Percentiles rank a stretch among this genome's conserved stretches.
Conservation (phyloP, 768 basidiomycete genomes). For the Asterophora lycoperdoides region DNA sequence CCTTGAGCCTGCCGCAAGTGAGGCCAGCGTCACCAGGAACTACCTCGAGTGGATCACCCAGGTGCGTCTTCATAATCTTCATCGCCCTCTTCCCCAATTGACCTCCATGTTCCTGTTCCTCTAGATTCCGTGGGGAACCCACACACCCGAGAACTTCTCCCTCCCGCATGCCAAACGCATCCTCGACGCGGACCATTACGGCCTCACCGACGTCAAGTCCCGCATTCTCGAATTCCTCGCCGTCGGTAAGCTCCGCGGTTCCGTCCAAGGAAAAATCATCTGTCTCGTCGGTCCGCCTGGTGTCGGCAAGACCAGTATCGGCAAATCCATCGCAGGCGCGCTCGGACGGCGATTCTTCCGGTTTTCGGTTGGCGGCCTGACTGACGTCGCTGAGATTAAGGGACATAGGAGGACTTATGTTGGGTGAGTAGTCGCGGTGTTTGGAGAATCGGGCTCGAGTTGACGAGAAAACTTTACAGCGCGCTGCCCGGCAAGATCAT, state of each 20-base stretch:
- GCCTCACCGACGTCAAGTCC: conserved; percentile 86
- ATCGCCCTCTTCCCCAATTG: neutral
- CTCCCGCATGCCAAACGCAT: conserved; percentile 77
- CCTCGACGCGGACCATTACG: conserved; percentile 94
- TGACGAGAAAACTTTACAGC: conserved; percentile 29
- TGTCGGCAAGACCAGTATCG: conserved; percentile 95
- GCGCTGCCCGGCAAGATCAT: conserved; percentile 94
- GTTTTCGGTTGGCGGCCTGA: conserved; percentile 94
- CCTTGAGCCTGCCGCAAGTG: conserved; percentile 86
- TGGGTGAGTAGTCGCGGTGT: conserved; percentile 46
- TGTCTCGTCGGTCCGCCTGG: conserved; percentile 96
- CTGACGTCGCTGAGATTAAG: conserved; percentile 98
- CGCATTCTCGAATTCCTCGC: conserved; percentile 95
- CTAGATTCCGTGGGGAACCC: conserved; percentile 94
- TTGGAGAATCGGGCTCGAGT: neutral
- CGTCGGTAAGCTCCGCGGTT: conserved; percentile 91
- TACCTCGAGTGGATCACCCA: conserved; percentile 93
- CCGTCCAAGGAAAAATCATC: conserved; percentile 95
- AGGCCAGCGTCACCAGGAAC: conserved; percentile 91
- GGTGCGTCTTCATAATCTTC: conserved; percentile 31
- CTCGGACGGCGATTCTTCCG: conserved; percentile 91
- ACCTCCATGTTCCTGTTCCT: neutral
- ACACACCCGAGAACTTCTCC: conserved; percentile 90
- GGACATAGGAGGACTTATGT: conserved; percentile 98
- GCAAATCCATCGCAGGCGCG: conserved; percentile 91